phyloP scores from a whole-genome alignment of 2,329 filamentous ascomycete species.

The Aspergillus versicolor region DNA sequence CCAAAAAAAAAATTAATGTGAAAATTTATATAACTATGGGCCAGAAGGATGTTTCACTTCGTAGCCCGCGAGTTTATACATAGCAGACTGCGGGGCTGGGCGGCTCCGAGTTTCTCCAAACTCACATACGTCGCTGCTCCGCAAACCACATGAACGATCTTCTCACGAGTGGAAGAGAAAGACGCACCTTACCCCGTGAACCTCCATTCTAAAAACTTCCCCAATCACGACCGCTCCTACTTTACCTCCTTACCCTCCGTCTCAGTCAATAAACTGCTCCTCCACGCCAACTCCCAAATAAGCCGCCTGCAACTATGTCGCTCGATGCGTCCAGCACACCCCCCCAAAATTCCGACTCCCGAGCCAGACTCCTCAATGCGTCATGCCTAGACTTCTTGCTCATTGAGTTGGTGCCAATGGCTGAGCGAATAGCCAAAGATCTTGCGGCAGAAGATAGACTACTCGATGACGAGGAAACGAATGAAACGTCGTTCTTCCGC shows the following conservation, averaged over 20 bases:
- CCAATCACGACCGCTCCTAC: neutral
- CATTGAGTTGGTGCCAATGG: slow-evolving; percentile 94
- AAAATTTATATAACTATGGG: neutral
- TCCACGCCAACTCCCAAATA: neutral
- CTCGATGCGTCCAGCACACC: slow-evolving; percentile 69
- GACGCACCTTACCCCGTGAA: neutral
- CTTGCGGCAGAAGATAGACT: slow-evolving; percentile 41
- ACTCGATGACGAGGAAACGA: slow-evolving; percentile 65
- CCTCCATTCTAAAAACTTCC: neutral
- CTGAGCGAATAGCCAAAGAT: slow-evolving; percentile 79
- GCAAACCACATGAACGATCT: neutral
- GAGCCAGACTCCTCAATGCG: slow-evolving; percentile 72
- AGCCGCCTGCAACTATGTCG: slow-evolving; percentile 56
- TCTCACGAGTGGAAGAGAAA: neutral
- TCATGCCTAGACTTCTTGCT: slow-evolving; percentile 92
- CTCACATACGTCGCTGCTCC: neutral
- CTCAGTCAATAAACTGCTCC: neutral
- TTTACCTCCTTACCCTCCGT: neutral
- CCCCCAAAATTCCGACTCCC: slow-evolving; percentile 71
- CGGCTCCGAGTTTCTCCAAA: neutral
- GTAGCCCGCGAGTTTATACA: neutral
- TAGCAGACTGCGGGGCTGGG: neutral
- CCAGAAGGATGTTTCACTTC: neutral
- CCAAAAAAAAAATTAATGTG: neutral
- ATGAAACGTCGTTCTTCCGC: slow-evolving; percentile 81